phyloP scores from a whole-genome alignment of 2,329 filamentous ascomycete genomes.

The Stachybotrys chartarum region DNA sequence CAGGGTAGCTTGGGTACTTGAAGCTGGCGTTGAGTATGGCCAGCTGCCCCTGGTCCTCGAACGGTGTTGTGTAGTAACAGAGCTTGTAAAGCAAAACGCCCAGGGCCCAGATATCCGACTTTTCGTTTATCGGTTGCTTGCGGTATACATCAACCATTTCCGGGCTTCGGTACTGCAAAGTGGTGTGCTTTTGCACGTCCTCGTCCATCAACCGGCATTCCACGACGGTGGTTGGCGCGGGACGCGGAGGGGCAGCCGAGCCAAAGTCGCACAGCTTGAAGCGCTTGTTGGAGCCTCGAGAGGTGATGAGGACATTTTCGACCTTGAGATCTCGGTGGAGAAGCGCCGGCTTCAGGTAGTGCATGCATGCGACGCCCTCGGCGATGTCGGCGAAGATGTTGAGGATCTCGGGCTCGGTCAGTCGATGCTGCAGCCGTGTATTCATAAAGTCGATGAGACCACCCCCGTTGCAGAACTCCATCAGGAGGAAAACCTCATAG shows the following conservation, averaged over 20 bases:
- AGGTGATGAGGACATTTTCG: slow-evolving; percentile 89
- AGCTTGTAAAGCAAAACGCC: slow-evolving; percentile 95
- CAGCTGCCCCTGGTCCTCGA: slow-evolving; percentile 95
- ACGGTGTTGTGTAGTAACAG: slow-evolving; percentile 98
- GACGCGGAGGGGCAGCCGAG: slow-evolving; percentile 74
- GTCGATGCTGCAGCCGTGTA: slow-evolving; percentile 86
- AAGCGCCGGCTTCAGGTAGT: slow-evolving; percentile 90
- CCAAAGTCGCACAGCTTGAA: slow-evolving; percentile 99
- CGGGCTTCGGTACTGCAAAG: slow-evolving; percentile 92
- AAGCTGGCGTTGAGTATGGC: slow-evolving; percentile 94
- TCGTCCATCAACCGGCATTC: slow-evolving; percentile 94
- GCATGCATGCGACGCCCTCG: slow-evolving; percentile 97
- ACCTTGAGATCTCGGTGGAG: slow-evolving; percentile 95
- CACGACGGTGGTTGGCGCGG: slow-evolving; percentile 76
- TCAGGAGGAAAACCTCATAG: slow-evolving; percentile 95
- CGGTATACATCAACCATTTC: slow-evolving; percentile 99
- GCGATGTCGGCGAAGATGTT: slow-evolving; percentile 95
- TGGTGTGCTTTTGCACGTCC: slow-evolving; percentile 94
- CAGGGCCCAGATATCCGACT: slow-evolving; percentile 96
- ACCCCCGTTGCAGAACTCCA: slow-evolving; percentile 95
- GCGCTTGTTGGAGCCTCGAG: slow-evolving; percentile 54
- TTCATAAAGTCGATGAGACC: slow-evolving; percentile 99
- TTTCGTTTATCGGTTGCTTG: slow-evolving; percentile 95
- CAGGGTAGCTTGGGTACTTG: slow-evolving; percentile 81
- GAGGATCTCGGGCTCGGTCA: slow-evolving; percentile 96